phyloP scores from a whole-genome alignment of 2,329 filamentous ascomycete genomes.

The Fusarium nanum region DNA sequence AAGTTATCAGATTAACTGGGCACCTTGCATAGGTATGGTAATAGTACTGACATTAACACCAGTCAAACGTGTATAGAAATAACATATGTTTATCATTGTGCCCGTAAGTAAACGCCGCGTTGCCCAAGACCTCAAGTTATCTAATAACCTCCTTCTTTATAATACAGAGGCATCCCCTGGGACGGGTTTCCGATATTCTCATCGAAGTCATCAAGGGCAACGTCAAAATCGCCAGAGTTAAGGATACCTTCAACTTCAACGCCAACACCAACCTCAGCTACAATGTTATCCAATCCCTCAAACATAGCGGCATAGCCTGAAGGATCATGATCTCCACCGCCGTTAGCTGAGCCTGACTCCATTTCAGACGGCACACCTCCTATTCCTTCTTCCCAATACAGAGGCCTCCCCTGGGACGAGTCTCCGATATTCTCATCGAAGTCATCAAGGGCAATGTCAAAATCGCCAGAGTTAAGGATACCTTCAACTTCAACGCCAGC shows the following conservation, averaged over 20 bases:
- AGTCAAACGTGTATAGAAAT: not conserved
- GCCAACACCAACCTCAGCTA: too few relatives aligned
- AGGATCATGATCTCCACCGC: too few relatives aligned
- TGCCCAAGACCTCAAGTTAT: not conserved
- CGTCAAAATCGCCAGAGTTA: too few relatives aligned
- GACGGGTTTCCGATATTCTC: conserved; percentile 22
- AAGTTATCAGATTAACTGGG: not conserved
- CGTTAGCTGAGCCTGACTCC: too few relatives aligned
- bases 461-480: too few relatives aligned
- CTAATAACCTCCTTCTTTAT: not conserved
- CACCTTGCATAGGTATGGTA: not conserved
- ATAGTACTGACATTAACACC: not conserved
- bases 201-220: conserved; percentile 52
- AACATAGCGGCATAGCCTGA: too few relatives aligned
- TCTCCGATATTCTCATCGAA: conserved; percentile 25
- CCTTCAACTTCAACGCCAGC: too few relatives aligned
- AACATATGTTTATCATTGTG: conserved; percentile 6
- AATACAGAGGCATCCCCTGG: not conserved
- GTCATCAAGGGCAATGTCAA: conserved; percentile 51
- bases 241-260: too few relatives aligned
- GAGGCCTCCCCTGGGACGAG: not conserved
- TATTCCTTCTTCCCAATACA: too few relatives aligned
- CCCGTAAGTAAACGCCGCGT: conserved; percentile 12
- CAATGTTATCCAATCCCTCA: too few relatives aligned
- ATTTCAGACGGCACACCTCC: not conserved